Percentiles rank a stretch among this genome's conserved stretches.
Evolutionary conservation across 2,329 filamentous ascomycete genomes (phyloP).

Genomic region (Aspergillus sp.): DNA sequence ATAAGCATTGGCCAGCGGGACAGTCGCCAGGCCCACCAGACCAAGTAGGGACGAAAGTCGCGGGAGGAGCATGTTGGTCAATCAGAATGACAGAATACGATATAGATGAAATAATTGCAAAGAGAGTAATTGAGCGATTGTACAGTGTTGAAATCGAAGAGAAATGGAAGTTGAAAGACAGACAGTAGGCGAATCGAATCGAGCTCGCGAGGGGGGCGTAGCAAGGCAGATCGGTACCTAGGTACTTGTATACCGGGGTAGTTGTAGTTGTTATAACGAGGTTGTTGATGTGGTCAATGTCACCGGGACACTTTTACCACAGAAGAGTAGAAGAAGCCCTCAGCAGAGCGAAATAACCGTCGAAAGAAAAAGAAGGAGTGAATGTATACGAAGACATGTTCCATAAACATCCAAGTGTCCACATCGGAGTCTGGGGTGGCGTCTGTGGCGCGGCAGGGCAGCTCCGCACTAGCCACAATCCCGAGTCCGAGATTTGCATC

Average conservation of each 20-base stretch:
- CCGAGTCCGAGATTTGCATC: neutral
- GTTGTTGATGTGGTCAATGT: too few relatives aligned
- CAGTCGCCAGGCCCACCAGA: slow-evolving; percentile 27
- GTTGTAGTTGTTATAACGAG: too few relatives aligned
- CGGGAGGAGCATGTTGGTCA: slow-evolving; percentile 26
- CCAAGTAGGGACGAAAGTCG: slow-evolving; percentile 29
- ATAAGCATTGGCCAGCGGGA: slow-evolving; percentile 31
- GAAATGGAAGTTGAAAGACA: neutral
- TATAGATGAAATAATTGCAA: neutral
- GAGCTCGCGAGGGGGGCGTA: too few relatives aligned
- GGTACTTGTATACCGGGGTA: neutral
- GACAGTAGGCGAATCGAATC: neutral
- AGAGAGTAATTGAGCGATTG: neutral
- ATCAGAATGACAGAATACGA: neutral
- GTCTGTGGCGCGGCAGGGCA: slow-evolving; percentile 11
- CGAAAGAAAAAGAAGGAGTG: slow-evolving; percentile 7
- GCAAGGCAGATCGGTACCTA: neutral
- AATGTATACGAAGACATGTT: neutral
- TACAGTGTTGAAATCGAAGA: neutral
- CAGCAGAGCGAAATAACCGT: slow-evolving; percentile 1
- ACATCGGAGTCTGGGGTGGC: slow-evolving; percentile 8
- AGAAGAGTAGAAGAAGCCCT: too few relatives aligned
- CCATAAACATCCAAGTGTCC: slow-evolving; percentile 18
- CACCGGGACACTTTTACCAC: too few relatives aligned
- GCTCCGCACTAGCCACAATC: slow-evolving; percentile 12